A percentile compares a stretch with the other conserved stretches of the same genome.
These are phyloP conservation scores for Delphinella strobiligena DNA, from an alignment of 2,329 filamentous ascomycete genomes.

Conservation along the genomic window DNA sequence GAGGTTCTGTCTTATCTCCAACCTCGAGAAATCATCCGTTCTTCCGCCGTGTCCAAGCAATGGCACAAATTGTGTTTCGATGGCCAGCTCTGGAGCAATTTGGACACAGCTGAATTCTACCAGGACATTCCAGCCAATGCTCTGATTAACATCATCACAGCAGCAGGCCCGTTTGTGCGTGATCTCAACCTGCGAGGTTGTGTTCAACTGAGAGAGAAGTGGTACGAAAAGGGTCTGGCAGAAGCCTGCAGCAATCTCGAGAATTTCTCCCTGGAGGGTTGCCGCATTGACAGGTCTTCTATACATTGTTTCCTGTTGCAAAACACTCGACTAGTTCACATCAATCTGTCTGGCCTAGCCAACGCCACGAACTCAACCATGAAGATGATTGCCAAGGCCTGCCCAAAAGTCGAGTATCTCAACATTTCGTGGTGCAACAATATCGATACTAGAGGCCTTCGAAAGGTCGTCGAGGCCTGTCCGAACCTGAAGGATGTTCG, in stretches of 20 bases:
- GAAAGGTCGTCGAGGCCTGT: conserved; percentile 61
- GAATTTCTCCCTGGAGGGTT: conserved; percentile 80
- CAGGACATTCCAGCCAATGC: conserved; percentile 73
- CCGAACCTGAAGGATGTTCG: conserved; percentile 64
- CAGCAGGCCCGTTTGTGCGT: conserved; percentile 79
- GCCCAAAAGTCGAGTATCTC: conserved; percentile 67
- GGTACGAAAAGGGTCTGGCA: conserved; percentile 64
- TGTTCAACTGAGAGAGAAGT: conserved; percentile 74
- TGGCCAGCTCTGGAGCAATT: conserved; percentile 78
- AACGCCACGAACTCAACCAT: conserved; percentile 75
- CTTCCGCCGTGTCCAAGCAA: conserved; percentile 62
- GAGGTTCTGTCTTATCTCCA: conserved; percentile 63
- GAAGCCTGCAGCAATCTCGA: conserved; percentile 77
- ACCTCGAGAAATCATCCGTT: conserved; percentile 69
- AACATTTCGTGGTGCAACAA: conserved; percentile 91
- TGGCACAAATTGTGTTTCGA: conserved; percentile 85
- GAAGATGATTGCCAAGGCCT: conserved; percentile 72
- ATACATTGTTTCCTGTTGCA: conserved; percentile 69
- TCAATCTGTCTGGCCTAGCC: conserved; percentile 74
- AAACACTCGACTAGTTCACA: conserved; percentile 66
- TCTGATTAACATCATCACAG: conserved; percentile 70
- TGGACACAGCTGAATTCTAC: conserved; percentile 77
- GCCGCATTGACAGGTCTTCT: conserved; percentile 65
- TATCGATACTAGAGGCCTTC: conserved; percentile 66
- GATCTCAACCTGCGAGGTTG: conserved; percentile 86